Evolutionary conservation across 139 green algal genomes (phyloP).

Genomic region (Haematococcus sp.): DNA sequence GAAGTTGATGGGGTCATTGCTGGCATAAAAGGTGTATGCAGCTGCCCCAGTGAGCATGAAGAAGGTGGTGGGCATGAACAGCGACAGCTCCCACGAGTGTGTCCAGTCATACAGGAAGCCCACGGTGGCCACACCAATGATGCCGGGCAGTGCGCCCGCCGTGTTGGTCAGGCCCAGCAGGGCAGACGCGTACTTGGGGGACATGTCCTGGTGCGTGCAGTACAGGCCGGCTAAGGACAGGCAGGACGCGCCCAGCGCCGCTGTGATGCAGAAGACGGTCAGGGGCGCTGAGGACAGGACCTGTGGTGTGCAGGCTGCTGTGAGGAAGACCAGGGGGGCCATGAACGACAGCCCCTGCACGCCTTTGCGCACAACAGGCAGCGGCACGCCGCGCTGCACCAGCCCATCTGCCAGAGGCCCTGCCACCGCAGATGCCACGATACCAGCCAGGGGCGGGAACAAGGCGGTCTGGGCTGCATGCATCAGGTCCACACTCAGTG

Average conservation of each 20-base stretch:
- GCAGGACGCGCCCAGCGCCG: constrained; percentile 66
- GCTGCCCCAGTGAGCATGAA: constrained; percentile 59
- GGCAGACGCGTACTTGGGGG: constrained; percentile 77
- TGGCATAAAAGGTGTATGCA: constrained; percentile 25
- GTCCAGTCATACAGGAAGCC: constrained; percentile 70
- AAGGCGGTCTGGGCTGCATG: constrained; percentile 74
- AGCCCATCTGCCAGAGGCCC: constrained; percentile 75
- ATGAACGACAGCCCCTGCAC: constrained; percentile 86
- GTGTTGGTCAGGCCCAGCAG: constrained; percentile 96
- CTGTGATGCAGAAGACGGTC: constrained; percentile 59
- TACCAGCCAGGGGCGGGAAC: constrained; percentile 80
- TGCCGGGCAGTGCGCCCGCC: constrained; percentile 78
- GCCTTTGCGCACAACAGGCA: constrained; percentile 75
- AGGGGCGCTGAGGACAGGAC: not conserved
- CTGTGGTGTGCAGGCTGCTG: constrained; percentile 33
- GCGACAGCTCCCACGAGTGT: constrained; percentile 63
- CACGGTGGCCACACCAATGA: constrained; percentile 82
- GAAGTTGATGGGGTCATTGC: not conserved
- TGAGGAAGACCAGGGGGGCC: constrained; percentile 72
- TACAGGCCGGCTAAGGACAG: constrained; percentile 83
- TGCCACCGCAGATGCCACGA: constrained; percentile 50
- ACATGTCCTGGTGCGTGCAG: constrained; percentile 94
- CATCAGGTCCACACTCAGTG: constrained; percentile 69
- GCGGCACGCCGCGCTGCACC: constrained; percentile 57
- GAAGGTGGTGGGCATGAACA: constrained; percentile 79